Percentiles rank a stretch among this genome's conserved stretches.
Conservation (phyloP, 2,329 filamentous ascomycete genomes). For the Dothistroma pini region DNA sequence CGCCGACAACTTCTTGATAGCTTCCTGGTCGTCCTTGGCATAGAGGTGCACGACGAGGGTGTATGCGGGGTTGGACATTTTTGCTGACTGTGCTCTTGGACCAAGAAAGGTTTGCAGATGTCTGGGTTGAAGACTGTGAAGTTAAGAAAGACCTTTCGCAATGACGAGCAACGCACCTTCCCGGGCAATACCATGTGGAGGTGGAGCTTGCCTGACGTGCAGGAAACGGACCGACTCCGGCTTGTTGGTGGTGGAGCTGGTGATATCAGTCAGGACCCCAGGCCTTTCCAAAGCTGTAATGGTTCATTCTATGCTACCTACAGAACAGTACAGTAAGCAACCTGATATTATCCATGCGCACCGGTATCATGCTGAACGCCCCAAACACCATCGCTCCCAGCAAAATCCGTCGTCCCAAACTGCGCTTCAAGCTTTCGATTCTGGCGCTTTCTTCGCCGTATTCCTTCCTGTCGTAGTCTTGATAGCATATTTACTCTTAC, state of each 20-base stretch:
- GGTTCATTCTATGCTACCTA: neutral
- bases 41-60: slow-evolving; percentile 67
- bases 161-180: neutral
- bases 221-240: neutral
- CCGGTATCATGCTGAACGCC: neutral
- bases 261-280: neutral
- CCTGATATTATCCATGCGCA: neutral
- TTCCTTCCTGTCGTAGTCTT: slow-evolving; percentile 17
- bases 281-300: neutral
- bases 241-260: neutral
- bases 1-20: slow-evolving; percentile 63
- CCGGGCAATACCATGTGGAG: neutral
- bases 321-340: neutral
- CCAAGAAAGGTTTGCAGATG: neutral
- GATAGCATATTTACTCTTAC: slow-evolving; percentile 31
- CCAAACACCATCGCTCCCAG: neutral
- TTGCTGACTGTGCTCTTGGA: slow-evolving; percentile 1
- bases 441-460: neutral
- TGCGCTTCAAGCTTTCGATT: neutral
- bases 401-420: neutral
- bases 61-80: slow-evolving; percentile 41
- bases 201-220: neutral
- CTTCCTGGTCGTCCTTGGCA: slow-evolving; percentile 62
- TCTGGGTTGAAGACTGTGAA: neutral
- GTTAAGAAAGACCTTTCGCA: neutral